Evolutionary conservation across 257 asterid species (phyloP).

Genomic region (Capsicum pubescens): DNA sequence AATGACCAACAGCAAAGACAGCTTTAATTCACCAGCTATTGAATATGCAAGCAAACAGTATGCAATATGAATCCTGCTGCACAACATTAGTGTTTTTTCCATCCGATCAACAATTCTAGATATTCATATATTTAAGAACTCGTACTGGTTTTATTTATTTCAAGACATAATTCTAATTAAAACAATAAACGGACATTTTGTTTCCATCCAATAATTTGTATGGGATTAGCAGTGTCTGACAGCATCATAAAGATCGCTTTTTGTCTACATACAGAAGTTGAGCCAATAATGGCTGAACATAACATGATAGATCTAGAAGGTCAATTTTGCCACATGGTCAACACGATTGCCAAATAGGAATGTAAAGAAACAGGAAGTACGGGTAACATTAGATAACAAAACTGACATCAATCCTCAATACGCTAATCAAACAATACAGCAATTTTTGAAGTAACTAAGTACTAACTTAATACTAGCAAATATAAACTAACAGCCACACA

Average conservation of each 20-base stretch:
- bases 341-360: not conserved
- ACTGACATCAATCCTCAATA: conserved; percentile 30
- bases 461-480: conserved; percentile 58
- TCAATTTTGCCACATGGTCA: not conserved
- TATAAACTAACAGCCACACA: conserved; percentile 58
- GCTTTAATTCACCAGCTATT: not conserved
- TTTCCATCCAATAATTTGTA: not conserved
- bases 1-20: not conserved
- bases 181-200: not conserved
- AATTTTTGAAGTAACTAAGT: conserved; percentile 54
- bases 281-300: conserved; percentile 11
- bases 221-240: not conserved
- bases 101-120: not conserved
- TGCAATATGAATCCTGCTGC: not conserved
- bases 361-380: conserved; percentile 22
- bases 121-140: not conserved
- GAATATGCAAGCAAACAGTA: not conserved
- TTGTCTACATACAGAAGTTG: not conserved
- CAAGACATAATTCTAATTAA: not conserved
- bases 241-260: not conserved
- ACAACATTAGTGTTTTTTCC: not conserved
- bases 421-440: conserved; percentile 49
- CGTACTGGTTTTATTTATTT: not conserved
- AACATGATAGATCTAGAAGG: not conserved
- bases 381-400: conserved; percentile 26